phyloP scores from a whole-genome alignment of 2,329 filamentous ascomycete species.

The Diatrype stigma region DNA sequence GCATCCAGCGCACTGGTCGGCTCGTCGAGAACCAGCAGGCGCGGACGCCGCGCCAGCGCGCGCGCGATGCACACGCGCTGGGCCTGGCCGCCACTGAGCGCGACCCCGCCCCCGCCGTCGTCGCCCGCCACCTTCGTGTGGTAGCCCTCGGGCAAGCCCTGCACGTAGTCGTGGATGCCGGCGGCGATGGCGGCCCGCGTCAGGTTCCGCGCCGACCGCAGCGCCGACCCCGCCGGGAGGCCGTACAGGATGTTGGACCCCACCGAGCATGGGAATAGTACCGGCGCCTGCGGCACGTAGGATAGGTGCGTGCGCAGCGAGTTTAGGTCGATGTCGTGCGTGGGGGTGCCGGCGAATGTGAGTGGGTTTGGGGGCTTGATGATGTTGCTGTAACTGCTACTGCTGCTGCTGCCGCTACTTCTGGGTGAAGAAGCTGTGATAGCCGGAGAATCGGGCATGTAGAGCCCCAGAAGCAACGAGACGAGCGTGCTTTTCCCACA shows the following conservation, averaged over 20 bases:
- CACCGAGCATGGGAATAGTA: constrained; percentile 74
- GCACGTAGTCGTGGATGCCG: constrained; percentile 73
- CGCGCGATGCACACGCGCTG: constrained; percentile 79
- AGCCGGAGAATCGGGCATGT: constrained; percentile 37
- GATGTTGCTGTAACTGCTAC: constrained; percentile 1
- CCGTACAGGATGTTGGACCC: constrained; percentile 82
- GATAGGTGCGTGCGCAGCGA: constrained; percentile 59
- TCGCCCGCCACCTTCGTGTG: constrained; percentile 73
- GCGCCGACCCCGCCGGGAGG: constrained; percentile 49
- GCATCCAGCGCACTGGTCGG: constrained; percentile 78
- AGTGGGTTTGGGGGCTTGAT: not conserved
- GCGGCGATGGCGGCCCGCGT: constrained; percentile 50
- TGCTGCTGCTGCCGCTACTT: not conserved
- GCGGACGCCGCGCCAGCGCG: constrained; percentile 67
- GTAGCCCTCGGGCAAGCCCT: constrained; percentile 66
- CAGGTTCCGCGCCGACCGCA: constrained; percentile 43
- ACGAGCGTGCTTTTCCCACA: constrained; percentile 88
- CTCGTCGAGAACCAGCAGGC: constrained; percentile 78
- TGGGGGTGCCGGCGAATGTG: constrained; percentile 55
- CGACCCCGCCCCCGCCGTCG: constrained; percentile 59
- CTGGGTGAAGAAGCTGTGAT: too few species aligned
- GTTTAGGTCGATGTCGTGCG: constrained; percentile 54
- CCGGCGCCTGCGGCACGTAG: constrained; percentile 66
- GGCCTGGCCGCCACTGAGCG: constrained; percentile 75
- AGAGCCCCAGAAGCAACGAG: constrained; percentile 69